These are phyloP conservation scores for Baudoinia panamericana DNA, from an alignment of 495 filamentous ascomycete genomes.

Conservation along the genomic window DNA sequence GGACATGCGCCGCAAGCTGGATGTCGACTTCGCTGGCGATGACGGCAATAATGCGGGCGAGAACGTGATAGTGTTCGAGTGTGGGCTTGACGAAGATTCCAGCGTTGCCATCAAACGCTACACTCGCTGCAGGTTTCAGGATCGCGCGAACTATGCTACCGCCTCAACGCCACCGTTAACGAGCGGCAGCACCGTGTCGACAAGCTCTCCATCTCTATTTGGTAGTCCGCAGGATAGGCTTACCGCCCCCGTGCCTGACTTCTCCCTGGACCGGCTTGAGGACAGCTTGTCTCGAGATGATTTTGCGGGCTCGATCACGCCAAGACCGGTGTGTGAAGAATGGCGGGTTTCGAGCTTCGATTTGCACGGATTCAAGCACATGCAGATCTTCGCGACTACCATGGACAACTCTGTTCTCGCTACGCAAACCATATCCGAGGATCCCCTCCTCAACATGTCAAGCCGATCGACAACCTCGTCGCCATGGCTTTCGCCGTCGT, in stretches of 20 bases:
- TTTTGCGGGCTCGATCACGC: constrained; percentile 15
- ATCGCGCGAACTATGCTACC: constrained; percentile 2
- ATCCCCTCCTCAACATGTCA: constrained; percentile 50
- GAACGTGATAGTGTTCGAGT: constrained; percentile 56
- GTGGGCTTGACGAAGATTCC: constrained; percentile 47
- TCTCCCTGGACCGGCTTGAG: constrained; percentile 15
- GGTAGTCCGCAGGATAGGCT: constrained; percentile 20
- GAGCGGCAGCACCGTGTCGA: constrained; percentile 16
- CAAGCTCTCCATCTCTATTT: constrained; percentile 30
- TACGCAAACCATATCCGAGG: constrained; percentile 56
- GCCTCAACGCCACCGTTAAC: constrained; percentile 15
- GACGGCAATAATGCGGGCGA: constrained; percentile 64
- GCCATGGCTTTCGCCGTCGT: constrained; percentile 40
- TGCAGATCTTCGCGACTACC: constrained; percentile 54
- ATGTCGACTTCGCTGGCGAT: constrained; percentile 79
- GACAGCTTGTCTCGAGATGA: constrained; percentile 15
- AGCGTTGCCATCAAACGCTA: constrained; percentile 40
- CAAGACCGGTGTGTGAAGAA: constrained; percentile 32
- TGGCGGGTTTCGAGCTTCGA: constrained; percentile 51
- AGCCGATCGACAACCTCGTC: constrained; percentile 44
- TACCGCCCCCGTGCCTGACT: constrained; percentile 3
- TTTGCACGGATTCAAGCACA: constrained; percentile 38
- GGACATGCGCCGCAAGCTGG: constrained; percentile 79
- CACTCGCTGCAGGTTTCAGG: constrained; percentile 32
- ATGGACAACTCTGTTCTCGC: constrained; percentile 69